phyloP scores from a whole-genome alignment of 108 stramenopile genomes.

The Hondaea fermentalgiana region DNA sequence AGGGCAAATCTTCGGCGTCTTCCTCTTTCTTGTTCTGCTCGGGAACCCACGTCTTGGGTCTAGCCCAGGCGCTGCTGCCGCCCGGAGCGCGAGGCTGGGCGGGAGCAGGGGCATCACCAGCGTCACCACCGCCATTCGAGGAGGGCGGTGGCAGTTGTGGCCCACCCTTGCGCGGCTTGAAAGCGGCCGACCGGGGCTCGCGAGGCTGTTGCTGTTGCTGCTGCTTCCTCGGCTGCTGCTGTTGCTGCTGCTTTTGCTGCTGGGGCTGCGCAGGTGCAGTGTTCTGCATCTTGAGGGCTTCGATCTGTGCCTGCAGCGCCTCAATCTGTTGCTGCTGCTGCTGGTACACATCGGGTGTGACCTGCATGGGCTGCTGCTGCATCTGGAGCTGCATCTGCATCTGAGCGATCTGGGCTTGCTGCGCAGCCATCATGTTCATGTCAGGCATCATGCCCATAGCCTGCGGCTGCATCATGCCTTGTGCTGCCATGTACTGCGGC shows the following conservation, averaged over 20 bases:
- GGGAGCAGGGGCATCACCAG: background rate
- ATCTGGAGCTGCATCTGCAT: background rate
- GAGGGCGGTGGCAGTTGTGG: background rate
- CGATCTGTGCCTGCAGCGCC: background rate
- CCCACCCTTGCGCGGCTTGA: background rate
- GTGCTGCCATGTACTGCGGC: background rate
- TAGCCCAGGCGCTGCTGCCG: background rate
- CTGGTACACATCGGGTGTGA: background rate
- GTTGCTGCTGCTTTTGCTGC: background rate
- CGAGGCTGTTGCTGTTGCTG: background rate
- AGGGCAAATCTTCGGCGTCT: background rate
- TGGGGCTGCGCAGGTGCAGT: background rate
- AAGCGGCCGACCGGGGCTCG: background rate
- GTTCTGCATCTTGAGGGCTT: background rate
- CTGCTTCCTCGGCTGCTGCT: background rate
- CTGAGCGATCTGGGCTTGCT: background rate
- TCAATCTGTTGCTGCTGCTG: conserved; percentile 10
- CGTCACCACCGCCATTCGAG: background rate
- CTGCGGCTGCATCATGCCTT: background rate
- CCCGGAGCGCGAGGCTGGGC: background rate
- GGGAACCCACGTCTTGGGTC: background rate
- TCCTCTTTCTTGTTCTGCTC: background rate
- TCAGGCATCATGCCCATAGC: conserved; percentile 6
- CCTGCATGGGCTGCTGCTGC: background rate
- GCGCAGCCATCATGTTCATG: background rate